Evolutionary conservation across 2,329 filamentous ascomycete species (phyloP).

Genomic region (Zymoseptoria passerinii): DNA sequence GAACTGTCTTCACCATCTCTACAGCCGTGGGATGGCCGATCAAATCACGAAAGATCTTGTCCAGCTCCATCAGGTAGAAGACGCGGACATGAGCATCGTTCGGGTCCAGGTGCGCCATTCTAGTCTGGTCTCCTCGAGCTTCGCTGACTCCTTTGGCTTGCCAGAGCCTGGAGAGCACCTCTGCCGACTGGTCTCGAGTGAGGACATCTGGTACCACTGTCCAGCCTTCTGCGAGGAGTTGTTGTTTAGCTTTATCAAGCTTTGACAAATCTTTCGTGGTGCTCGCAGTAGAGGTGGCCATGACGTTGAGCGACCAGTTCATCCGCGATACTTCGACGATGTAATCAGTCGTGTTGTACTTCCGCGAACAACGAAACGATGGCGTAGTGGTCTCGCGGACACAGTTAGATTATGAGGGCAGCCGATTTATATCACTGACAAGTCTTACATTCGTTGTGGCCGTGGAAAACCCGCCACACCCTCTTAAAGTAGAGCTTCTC

Average conservation of each 20-base stretch:
- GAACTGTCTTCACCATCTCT: conserved; percentile 6
- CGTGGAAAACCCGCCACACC: not conserved
- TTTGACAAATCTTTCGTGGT: not conserved
- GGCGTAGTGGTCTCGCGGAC: no score
- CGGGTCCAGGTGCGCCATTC: conserved; percentile 5
- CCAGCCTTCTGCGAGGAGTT: conserved; percentile 5
- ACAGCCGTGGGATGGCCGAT: conserved; percentile 5
- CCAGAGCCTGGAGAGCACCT: conserved; percentile 5
- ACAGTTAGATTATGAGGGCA: no score
- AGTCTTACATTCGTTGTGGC: not conserved
- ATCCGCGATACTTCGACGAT: not conserved
- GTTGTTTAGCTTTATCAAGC: conserved; percentile 1
- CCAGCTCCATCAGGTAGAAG: conserved; percentile 6
- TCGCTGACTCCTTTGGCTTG: not conserved
- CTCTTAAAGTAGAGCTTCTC: not conserved
- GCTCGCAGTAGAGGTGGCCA: not conserved
- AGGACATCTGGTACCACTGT: conserved; percentile 8
- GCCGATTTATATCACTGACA: not conserved
- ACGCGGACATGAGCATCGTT: conserved; percentile 5
- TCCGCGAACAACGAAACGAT: no score
- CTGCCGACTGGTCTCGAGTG: conserved; percentile 3
- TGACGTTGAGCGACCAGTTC: not conserved
- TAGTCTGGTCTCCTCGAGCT: conserved; percentile 6
- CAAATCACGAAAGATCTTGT: conserved; percentile 4
- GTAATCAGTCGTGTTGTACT: no score